Percentiles rank a stretch among this genome's conserved stretches.
phyloP scores from a whole-genome alignment of 495 filamentous ascomycete genomes.

The Tuber aestivum region DNA sequence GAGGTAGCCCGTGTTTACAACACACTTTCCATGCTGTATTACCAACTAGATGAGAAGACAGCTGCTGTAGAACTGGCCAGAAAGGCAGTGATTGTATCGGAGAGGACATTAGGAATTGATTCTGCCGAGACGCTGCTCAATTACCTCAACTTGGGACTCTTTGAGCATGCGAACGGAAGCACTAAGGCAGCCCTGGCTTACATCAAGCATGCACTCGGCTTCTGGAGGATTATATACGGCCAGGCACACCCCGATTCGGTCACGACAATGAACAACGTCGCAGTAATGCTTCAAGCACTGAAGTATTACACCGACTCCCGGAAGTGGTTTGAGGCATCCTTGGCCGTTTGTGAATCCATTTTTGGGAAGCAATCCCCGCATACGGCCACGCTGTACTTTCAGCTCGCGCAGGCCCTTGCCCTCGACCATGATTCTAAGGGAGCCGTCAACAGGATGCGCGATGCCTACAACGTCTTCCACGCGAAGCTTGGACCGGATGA shows the following conservation, averaged over 20 bases:
- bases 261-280: constrained; percentile 97
- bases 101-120: constrained; percentile 90
- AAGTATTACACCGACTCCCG: constrained; percentile 89
- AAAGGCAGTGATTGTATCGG: constrained; percentile 92
- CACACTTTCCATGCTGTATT: constrained; percentile 89
- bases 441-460: constrained; percentile 85
- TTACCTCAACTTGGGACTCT: constrained; percentile 94
- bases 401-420: constrained; percentile 89
- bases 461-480: constrained; percentile 92
- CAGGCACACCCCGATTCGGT: constrained; percentile 91
- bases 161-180: constrained; percentile 85
- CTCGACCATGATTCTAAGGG: constrained; percentile 86
- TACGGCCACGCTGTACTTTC: constrained; percentile 93
- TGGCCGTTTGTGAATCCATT: constrained; percentile 76
- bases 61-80: constrained; percentile 89
- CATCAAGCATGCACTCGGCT: constrained; percentile 83
- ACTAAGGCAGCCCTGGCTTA: constrained; percentile 76
- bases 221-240: constrained; percentile 97
- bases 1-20: constrained; percentile 95
- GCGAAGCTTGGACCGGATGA: constrained; percentile 75
- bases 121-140: constrained; percentile 85
- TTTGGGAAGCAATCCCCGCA: constrained; percentile 83
- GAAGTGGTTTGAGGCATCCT: constrained; percentile 91
- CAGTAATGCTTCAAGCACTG: constrained; percentile 93
- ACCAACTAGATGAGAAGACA: constrained; percentile 89